A percentile compares a stretch with the other conserved stretches of the same genome.
Conservation (phyloP, 2,329 filamentous ascomycete species). For the Delphinella strobiligena region DNA sequence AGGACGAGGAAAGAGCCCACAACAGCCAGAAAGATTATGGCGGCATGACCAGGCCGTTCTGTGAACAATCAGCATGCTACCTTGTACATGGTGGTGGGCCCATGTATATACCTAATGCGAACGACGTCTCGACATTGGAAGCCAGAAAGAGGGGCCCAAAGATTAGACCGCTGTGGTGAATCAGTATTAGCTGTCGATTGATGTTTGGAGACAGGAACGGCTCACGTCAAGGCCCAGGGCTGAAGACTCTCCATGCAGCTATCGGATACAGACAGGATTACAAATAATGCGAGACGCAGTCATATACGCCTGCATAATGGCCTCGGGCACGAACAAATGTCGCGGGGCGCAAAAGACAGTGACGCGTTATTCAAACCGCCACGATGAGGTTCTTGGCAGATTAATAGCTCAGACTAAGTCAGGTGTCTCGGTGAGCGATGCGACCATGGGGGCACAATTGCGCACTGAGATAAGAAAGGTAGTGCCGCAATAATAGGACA, state of each 20-base stretch:
- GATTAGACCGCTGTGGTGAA: slow-evolving; percentile 21
- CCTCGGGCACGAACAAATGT: too few species aligned
- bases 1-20: slow-evolving; percentile 27
- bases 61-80: neutral
- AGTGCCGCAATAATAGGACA: too few species aligned
- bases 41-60: slow-evolving; percentile 28
- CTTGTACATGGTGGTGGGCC: neutral
- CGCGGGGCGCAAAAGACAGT: too few species aligned
- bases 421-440: too few species aligned
- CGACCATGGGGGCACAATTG: too few species aligned
- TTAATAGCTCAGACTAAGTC: too few species aligned
- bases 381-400: too few species aligned
- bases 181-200: too few species aligned
- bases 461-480: too few species aligned
- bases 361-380: too few species aligned
- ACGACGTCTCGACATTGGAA: slow-evolving; percentile 13
- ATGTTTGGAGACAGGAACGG: too few species aligned
- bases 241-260: slow-evolving; percentile 1
- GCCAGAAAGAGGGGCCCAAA: slow-evolving; percentile 16
- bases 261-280: neutral
- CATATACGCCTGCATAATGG: too few species aligned
- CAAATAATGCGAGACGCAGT: neutral
- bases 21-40: slow-evolving; percentile 28
- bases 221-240: slow-evolving; percentile 9
- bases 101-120: slow-evolving; percentile 15